These are phyloP conservation scores for Talaromyces rugulosus DNA, from an alignment of 2,329 filamentous ascomycete genomes.

Conservation along the genomic window DNA sequence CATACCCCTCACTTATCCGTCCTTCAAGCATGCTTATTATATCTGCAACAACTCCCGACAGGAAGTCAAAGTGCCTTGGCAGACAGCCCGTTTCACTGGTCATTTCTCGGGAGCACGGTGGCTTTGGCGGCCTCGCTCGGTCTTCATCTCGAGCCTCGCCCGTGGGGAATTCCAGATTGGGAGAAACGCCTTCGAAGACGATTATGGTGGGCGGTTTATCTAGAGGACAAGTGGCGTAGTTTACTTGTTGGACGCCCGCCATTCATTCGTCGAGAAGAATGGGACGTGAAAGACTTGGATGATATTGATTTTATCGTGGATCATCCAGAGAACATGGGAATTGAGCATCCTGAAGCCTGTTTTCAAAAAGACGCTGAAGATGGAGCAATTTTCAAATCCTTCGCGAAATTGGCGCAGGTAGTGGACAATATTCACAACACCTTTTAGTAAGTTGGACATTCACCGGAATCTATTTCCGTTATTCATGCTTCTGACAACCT, in stretches of 20 bases:
- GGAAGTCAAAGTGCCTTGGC: slow-evolving; percentile 21
- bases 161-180: slow-evolving; percentile 35
- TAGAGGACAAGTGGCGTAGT: slow-evolving; percentile 36
- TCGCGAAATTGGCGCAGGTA: slow-evolving; percentile 23
- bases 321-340: slow-evolving; percentile 11
- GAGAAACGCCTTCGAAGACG: slow-evolving; percentile 35
- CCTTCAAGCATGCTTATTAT: slow-evolving; percentile 29
- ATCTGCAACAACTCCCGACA: slow-evolving; percentile 24
- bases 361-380: slow-evolving; percentile 12
- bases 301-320: slow-evolving; percentile 24
- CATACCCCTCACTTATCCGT: slow-evolving; percentile 29
- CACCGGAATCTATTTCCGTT: neutral
- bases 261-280: slow-evolving; percentile 31
- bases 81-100: slow-evolving; percentile 34
- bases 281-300: slow-evolving; percentile 30
- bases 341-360: neutral
- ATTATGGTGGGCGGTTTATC: slow-evolving; percentile 39
- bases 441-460: slow-evolving; percentile 23
- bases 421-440: slow-evolving; percentile 28
- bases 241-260: slow-evolving; percentile 34
- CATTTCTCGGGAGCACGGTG: slow-evolving; percentile 32
- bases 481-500: neutral
- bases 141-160: slow-evolving; percentile 33
- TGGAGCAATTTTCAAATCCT: slow-evolving; percentile 23
- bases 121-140: slow-evolving; percentile 31